These are phyloP conservation scores for Conringia planisiliqua DNA, from an alignment of 345 rosid genomes.

Conservation along the genomic window DNA sequence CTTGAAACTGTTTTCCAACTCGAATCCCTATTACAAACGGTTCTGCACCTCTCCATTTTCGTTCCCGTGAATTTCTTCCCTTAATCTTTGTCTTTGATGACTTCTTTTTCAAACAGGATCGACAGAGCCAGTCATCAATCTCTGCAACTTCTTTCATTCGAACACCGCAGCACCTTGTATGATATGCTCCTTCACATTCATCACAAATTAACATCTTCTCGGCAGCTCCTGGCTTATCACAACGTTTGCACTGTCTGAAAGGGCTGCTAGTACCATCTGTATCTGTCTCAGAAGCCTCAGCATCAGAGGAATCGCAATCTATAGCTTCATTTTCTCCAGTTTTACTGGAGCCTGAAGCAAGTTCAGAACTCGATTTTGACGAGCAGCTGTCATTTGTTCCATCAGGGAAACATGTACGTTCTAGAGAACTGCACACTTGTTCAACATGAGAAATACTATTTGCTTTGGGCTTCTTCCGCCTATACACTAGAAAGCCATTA, in stretches of 20 bases:
- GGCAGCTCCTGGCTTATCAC: slow-evolving; percentile 46
- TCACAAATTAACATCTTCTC: slow-evolving; percentile 78
- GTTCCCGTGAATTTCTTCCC: slow-evolving; percentile 33
- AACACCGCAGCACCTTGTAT: slow-evolving; percentile 66
- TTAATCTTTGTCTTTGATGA: slow-evolving; percentile 38
- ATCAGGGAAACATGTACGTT: slow-evolving; percentile 28
- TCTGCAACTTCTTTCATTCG: slow-evolving; percentile 44
- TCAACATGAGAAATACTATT: slow-evolving; percentile 23
- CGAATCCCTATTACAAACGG: slow-evolving; percentile 52
- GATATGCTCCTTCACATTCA: slow-evolving; percentile 80
- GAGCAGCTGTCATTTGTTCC: slow-evolving; percentile 64
- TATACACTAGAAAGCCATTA: slow-evolving; percentile 36
- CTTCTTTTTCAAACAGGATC: slow-evolving; percentile 62
- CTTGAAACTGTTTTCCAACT: slow-evolving; percentile 86
- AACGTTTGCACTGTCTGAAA: slow-evolving; percentile 59
- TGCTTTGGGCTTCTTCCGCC: slow-evolving; percentile 48
- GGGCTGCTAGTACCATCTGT: slow-evolving; percentile 32
- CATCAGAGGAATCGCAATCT: slow-evolving; percentile 67
- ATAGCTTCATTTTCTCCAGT: slow-evolving; percentile 49
- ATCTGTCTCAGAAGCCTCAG: slow-evolving; percentile 34
- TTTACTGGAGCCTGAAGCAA: slow-evolving; percentile 46
- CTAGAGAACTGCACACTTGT: neutral
- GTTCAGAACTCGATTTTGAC: slow-evolving; percentile 53
- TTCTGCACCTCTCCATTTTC: slow-evolving; percentile 46
- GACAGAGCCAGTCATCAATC: slow-evolving; percentile 76